Base-by-base conservation (phyloP, 495 filamentous ascomycete genomes). In the Neurospora sp. region DNA sequence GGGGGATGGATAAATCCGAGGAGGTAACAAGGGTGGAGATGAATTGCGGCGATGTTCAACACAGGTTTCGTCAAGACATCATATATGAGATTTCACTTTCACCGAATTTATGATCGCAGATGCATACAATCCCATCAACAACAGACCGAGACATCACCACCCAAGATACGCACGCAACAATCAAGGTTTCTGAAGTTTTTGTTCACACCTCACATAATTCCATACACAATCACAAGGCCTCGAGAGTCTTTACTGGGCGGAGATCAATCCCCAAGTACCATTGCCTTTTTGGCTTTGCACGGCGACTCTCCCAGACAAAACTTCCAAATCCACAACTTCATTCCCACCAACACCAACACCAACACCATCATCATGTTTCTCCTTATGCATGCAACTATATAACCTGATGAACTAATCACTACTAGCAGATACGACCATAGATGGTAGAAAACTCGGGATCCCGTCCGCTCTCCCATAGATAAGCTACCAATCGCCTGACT, bases 391-490 rank as follows among this genome's bases (percentile, higher is more conserved):
- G 5, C 0, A 23, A 5, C 46, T 2, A 54, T 14, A 54, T 54
- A 23, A 7, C 0, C 5, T 6, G 3, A 23, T 3, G 11, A 27
- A 14, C 20, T 3, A 1, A 0, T 0, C 4, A 27, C 5, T 14
- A 6, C n/a, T 1, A 54, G 5, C 5, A 54, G 20, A 54, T 54
- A 54, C 46, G 46, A 54, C 46, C 46, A 54, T 27, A 27, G 46
- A 54, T 54, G 46, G 46, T 54, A 54, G 46, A 54, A 54, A 54
- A 54, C 46, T 54, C 46, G 46, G 46, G 46, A 54, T 54, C 46
- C 46, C 46, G 46, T 54, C 46, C 46, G 46, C 20, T 54, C 20
- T 48, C 7, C 81, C 81, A 77, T 82, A 79, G 79, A 78, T 75
- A 80, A 80, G 75, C 79, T n/a, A 18, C n/a, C 9, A 48, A 54